Base-by-base conservation (phyloP, 495 filamentous ascomycete species). In the Tuber borchii region DNA sequence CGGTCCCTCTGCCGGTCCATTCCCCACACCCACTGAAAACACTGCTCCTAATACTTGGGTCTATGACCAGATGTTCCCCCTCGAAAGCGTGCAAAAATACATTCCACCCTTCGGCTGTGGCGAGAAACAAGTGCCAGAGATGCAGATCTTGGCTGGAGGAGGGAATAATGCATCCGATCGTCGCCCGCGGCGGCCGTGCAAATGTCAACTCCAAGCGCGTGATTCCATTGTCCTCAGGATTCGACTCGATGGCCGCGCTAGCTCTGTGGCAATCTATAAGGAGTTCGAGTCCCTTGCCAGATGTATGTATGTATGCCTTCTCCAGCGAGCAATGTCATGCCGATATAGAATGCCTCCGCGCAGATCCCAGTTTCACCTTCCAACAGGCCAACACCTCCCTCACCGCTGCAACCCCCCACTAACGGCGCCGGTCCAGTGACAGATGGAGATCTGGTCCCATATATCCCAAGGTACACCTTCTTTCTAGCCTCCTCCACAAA, bases 41-140 rank as follows among this genome's bases (percentile, higher is more conserved):
- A 74, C 71, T 8, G 31, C 69, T 8, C 74, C 89, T 34, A 92
- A 93, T 76, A 88, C 87, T 0, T 91, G 87, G 6, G 84, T 92
- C 7, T 84, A 87, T 51, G 92, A 94, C 78, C 91, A 93, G 79
- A 85, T 87, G 9, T 84, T 91, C 77, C 91, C 89, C 7, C 83
- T 94, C 31, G 82, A 91, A 65, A 94, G 92, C 92, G 88, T 93
- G 2, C 87, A 91, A 76, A 87, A 71, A 40, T 84, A 93, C 78
- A 93, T 94, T 74, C 85, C 87, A 74, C 85, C 87, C 2, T 93
- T 94, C 78, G 90, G 91, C 10, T 92, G 92, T 26, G 86, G 93
- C 76, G 85, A 88, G 0, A 75, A 83, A 8, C 82, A 86, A 51
- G 88, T 93, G 46, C 92, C 91, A 8, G 85, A 92, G 8, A 87